Evolutionary conservation across 2,329 filamentous ascomycete genomes (phyloP).

Genomic region (Botrytis tulipae): DNA sequence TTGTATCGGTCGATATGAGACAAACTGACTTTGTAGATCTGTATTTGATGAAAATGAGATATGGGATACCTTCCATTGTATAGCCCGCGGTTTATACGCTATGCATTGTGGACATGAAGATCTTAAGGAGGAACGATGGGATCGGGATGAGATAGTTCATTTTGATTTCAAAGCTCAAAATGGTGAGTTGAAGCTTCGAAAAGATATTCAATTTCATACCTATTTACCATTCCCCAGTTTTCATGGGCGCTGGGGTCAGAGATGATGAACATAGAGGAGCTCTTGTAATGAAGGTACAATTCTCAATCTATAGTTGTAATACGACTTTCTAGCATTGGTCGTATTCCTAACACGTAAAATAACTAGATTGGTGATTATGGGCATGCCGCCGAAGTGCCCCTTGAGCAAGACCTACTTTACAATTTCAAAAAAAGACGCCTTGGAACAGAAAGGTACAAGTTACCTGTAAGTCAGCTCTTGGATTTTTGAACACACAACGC

Average conservation of each 20-base stretch:
- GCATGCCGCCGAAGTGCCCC: not conserved
- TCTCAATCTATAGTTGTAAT: not conserved
- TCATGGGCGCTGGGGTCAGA: not conserved
- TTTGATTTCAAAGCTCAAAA: conserved; percentile 11
- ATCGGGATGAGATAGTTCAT: conserved; percentile 15
- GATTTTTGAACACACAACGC: not conserved
- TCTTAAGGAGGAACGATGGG: not conserved
- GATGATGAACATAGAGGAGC: conserved; percentile 9
- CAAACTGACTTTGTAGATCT: not conserved
- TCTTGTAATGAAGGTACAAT: not conserved
- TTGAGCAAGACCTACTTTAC: not conserved
- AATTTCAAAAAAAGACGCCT: not conserved
- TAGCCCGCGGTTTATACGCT: not conserved
- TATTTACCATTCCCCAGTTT: not conserved
- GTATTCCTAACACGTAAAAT: not conserved
- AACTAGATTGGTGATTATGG: conserved; percentile 13
- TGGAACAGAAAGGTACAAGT: not conserved
- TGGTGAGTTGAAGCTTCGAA: not conserved
- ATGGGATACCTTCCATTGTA: conserved; percentile 11
- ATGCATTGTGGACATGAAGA: conserved; percentile 13
- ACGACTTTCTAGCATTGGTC: not conserved
- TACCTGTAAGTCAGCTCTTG: not conserved
- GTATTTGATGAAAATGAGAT: not conserved
- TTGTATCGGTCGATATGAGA: not conserved
- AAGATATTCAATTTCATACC: too few species aligned